These are phyloP conservation scores for Plasmodium adleri DNA, from an alignment of 169 alveolate genomes.

Conservation along the genomic window DNA sequence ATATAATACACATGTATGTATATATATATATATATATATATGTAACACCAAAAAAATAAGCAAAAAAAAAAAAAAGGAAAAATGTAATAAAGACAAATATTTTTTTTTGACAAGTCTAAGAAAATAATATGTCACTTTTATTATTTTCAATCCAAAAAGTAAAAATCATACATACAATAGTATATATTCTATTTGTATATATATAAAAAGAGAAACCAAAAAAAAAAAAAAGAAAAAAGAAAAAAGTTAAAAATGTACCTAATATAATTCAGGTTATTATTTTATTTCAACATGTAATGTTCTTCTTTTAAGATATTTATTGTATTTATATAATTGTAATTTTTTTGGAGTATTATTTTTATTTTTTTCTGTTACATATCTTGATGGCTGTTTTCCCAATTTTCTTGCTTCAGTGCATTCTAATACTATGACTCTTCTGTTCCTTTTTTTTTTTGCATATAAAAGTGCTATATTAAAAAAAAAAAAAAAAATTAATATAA, in stretches of 20 bases:
- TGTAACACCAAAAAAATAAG: too few relatives aligned
- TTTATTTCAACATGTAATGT: conserved; percentile 86
- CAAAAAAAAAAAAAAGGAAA: too few relatives aligned
- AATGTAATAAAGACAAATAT: too few relatives aligned
- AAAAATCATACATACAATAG: not conserved
- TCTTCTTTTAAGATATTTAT: conserved; percentile 85
- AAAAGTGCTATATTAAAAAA: conserved; percentile 23
- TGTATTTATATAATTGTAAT: conserved; percentile 85
- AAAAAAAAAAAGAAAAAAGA: too few relatives aligned
- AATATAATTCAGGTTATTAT: conserved; percentile 19
- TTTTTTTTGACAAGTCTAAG: too few relatives aligned
- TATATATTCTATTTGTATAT: not conserved
- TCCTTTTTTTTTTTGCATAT: conserved; percentile 67
- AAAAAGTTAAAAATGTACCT: too few relatives aligned
- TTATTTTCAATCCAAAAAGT: too few relatives aligned
- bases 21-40: too few relatives aligned
- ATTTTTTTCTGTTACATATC: conserved; percentile 85
- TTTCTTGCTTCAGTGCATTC: conserved; percentile 87
- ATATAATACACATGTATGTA: too few relatives aligned
- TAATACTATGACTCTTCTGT: conserved; percentile 80
- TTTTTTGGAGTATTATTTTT: conserved; percentile 86
- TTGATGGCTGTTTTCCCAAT: conserved; percentile 83
- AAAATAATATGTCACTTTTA: too few relatives aligned
- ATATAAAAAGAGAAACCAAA: too few relatives aligned
- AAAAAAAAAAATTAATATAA: conserved; percentile 9